Evolutionary conservation across 2,329 filamentous ascomycete genomes (phyloP).

Genomic region (Dactylellina sp.): DNA sequence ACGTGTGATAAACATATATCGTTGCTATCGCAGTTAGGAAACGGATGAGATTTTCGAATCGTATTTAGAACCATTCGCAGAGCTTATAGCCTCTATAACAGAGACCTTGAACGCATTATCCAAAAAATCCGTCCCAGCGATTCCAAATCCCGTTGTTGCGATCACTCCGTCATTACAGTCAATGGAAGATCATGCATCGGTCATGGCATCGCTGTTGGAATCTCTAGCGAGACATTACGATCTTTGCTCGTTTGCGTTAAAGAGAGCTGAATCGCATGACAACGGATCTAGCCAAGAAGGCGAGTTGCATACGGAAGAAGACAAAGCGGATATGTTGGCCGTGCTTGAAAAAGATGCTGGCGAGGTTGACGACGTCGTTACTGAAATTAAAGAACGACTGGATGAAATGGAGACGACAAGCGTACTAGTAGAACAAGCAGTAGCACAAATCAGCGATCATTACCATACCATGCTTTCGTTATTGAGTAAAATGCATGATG

Average conservation of each 20-base stretch:
- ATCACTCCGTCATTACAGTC: conserved; percentile 66
- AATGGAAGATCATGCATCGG: conserved; percentile 68
- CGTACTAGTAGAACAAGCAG: conserved; percentile 73
- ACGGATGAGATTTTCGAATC: conserved; percentile 54
- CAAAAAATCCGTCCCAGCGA: conserved; percentile 35
- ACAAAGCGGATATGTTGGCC: conserved; percentile 80
- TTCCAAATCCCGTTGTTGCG: conserved; percentile 62
- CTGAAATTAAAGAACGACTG: conserved; percentile 79
- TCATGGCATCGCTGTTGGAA: conserved; percentile 67
- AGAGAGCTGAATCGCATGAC: conserved; percentile 66
- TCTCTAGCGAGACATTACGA: conserved; percentile 69
- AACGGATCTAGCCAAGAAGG: conserved; percentile 43
- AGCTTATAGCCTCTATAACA: conserved; percentile 37
- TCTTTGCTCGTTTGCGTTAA: conserved; percentile 68
- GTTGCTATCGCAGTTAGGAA: conserved; percentile 50
- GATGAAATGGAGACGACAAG: conserved; percentile 81
- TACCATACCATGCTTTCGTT: conserved; percentile 55
- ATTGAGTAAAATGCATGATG: conserved; percentile 58
- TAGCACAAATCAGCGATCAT: conserved; percentile 64
- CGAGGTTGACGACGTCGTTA: conserved; percentile 75
- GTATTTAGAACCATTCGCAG: conserved; percentile 41
- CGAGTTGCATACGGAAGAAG: conserved; percentile 40
- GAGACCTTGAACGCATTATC: conserved; percentile 40
- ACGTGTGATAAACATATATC: conserved; percentile 51
- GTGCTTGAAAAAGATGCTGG: conserved; percentile 79